phyloP scores from a whole-genome alignment of 2,329 filamentous ascomycete genomes.

The Colletotrichum chlorophyti region DNA sequence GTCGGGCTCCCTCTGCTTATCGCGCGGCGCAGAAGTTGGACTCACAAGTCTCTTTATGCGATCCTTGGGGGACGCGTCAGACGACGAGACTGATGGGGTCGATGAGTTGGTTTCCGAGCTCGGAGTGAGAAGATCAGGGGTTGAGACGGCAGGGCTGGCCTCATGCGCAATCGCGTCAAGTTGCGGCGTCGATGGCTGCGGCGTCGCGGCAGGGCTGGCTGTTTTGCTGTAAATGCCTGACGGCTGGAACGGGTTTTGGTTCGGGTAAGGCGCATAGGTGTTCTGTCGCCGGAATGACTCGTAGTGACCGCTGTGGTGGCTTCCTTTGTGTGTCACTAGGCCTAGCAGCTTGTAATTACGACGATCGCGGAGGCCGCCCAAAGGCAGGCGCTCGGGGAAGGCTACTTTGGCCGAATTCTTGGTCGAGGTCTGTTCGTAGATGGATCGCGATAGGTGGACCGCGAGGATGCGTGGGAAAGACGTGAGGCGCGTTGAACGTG shows the following conservation, averaged over 20 bases:
- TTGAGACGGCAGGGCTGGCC: constrained; percentile 53
- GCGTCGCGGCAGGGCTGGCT: constrained; percentile 59
- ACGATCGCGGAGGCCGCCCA: constrained; percentile 80
- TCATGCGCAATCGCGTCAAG: constrained; percentile 43
- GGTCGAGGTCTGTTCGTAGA: constrained; percentile 83
- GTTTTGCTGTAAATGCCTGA: constrained; percentile 76
- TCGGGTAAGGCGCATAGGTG: constrained; percentile 76
- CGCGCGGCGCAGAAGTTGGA: constrained; percentile 34
- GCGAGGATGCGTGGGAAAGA: constrained; percentile 88
- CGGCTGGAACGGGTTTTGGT: constrained; percentile 78
- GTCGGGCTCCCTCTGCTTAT: constrained; percentile 52
- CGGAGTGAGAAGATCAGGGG: constrained; percentile 53
- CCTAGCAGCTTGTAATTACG: constrained; percentile 85
- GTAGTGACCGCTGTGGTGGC: constrained; percentile 95
- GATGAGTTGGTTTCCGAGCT: constrained; percentile 43
- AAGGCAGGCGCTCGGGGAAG: constrained; percentile 84
- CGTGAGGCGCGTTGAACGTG: constrained; percentile 86
- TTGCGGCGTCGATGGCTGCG: constrained; percentile 55
- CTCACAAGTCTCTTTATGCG: constrained; percentile 23
- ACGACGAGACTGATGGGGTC: constrained; percentile 45
- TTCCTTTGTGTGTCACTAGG: constrained; percentile 92
- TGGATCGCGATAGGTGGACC: constrained; percentile 90
- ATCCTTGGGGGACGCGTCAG: constrained; percentile 32
- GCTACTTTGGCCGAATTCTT: constrained; percentile 96
- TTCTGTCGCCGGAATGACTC: constrained; percentile 93